These are phyloP conservation scores for Hypoxylon sp. DNA, from an alignment of 2,329 filamentous ascomycete species.

Conservation along the genomic window DNA sequence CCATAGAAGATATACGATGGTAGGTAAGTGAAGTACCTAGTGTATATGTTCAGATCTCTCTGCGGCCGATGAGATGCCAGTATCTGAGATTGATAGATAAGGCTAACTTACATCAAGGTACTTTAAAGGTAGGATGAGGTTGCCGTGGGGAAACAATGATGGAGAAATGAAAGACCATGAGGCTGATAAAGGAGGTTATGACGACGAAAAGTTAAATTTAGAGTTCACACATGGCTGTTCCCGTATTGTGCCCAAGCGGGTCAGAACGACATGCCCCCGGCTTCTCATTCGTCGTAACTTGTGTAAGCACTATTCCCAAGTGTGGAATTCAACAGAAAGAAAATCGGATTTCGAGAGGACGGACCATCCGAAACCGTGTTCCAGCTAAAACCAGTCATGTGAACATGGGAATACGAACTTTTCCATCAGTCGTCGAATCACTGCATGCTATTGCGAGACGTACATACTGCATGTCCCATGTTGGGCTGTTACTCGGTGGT, in stretches of 20 bases:
- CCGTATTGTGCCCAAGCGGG: conserved; percentile 9
- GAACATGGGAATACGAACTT: conserved; percentile 34
- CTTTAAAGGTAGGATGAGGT: too few relatives aligned
- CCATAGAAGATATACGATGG: not conserved
- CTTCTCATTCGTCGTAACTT: conserved; percentile 1
- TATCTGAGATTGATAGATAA: not conserved
- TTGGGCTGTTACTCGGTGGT: not conserved
- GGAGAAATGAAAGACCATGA: conserved; percentile 3
- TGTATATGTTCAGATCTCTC: not conserved
- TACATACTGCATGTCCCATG: not conserved
- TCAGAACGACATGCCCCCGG: conserved; percentile 4
- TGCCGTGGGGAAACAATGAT: not conserved
- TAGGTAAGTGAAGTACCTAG: too few relatives aligned
- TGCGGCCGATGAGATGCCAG: not conserved
- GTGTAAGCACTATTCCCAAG: not conserved
- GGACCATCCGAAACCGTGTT: conserved; percentile 25
- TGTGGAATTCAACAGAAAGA: not conserved
- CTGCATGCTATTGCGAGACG: conserved; percentile 14
- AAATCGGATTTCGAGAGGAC: conserved; percentile 9
- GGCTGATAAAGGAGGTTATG: conserved; percentile 2
- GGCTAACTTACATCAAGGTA: too few relatives aligned
- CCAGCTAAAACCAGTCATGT: conserved; percentile 18
- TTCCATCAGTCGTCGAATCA: conserved; percentile 10
- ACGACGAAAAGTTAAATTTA: conserved; percentile 35
- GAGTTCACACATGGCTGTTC: conserved; percentile 27